Evolutionary conservation across 495 filamentous ascomycete genomes (phyloP).

Genomic region (Choiromyces venosus): DNA sequence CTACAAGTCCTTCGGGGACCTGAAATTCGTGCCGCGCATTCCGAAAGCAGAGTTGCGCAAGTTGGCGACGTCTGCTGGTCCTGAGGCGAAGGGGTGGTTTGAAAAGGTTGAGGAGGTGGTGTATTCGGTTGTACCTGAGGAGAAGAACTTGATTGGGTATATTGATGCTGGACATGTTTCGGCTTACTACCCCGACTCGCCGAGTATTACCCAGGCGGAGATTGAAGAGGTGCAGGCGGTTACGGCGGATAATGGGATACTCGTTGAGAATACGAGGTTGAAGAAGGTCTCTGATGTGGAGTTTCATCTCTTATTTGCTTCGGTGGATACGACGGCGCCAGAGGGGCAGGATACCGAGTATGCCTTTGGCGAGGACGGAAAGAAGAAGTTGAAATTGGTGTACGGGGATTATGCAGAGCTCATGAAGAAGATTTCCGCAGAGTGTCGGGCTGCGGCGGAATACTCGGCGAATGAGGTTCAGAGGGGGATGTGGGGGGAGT

Average conservation of each 20-base stretch:
- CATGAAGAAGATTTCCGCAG: slow-evolving; percentile 70
- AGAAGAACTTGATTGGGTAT: slow-evolving; percentile 80
- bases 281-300: slow-evolving; percentile 60
- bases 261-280: slow-evolving; percentile 82
- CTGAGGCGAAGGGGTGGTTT: slow-evolving; percentile 58
- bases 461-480: slow-evolving; percentile 81
- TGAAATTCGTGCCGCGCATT: slow-evolving; percentile 85
- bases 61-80: slow-evolving; percentile 59
- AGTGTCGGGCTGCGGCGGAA: slow-evolving; percentile 64
- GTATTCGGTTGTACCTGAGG: slow-evolving; percentile 61
- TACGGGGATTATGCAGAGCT: slow-evolving; percentile 79
- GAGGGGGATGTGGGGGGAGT: slow-evolving; percentile 73
- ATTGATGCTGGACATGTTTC: slow-evolving; percentile 76
- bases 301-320: slow-evolving; percentile 81
- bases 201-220: slow-evolving; percentile 77
- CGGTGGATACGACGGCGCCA: slow-evolving; percentile 55
- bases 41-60: slow-evolving; percentile 60
- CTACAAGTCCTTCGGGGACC: slow-evolving; percentile 90
- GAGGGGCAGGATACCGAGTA: slow-evolving; percentile 52
- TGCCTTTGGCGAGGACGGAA: slow-evolving; percentile 22
- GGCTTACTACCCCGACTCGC: slow-evolving; percentile 86
- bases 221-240: slow-evolving; percentile 36
- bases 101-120: slow-evolving; percentile 66
- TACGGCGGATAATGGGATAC: slow-evolving; percentile 34
- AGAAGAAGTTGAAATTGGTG: slow-evolving; percentile 58